Evolutionary conservation across 805 yeast genomes (phyloP).

Genomic region (Myxozyma udenii): DNA sequence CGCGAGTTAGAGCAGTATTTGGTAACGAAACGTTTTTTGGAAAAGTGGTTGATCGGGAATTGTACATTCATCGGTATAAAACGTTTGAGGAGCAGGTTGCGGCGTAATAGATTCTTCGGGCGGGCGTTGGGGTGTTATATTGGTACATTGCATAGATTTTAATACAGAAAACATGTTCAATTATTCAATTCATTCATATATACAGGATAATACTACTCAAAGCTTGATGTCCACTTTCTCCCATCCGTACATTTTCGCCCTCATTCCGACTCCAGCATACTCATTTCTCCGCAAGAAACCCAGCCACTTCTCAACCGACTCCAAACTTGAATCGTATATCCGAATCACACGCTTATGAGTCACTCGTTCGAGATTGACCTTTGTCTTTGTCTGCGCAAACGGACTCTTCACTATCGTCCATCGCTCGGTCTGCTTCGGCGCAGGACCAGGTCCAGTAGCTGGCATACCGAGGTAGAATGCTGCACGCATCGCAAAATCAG

Average conservation of each 20-base stretch:
- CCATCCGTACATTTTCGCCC: slow-evolving; percentile 56
- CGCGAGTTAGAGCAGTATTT: slow-evolving; percentile 19
- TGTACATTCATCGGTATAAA: slow-evolving; percentile 20
- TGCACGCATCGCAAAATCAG: slow-evolving; percentile 84
- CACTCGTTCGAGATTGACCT: slow-evolving; percentile 87
- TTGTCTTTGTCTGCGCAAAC: slow-evolving; percentile 88
- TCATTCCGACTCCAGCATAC: slow-evolving; percentile 77
- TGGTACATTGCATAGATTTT: too few species aligned
- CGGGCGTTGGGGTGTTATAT: too few species aligned
- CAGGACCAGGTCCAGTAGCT: slow-evolving; percentile 65
- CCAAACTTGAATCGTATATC: slow-evolving; percentile 83
- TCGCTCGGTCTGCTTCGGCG: slow-evolving; percentile 70
- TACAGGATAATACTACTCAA: not conserved
- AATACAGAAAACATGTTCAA: too few species aligned
- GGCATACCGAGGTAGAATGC: slow-evolving; percentile 91
- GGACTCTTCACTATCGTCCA: slow-evolving; percentile 95
- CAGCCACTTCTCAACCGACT: slow-evolving; percentile 76
- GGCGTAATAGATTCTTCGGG: too few species aligned
- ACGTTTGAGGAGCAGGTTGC: slow-evolving; percentile 16
- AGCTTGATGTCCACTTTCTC: slow-evolving; percentile 14
- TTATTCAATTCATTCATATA: too few species aligned
- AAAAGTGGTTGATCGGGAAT: slow-evolving; percentile 16
- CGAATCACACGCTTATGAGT: slow-evolving; percentile 72
- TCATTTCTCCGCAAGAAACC: slow-evolving; percentile 74
- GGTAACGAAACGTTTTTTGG: slow-evolving; percentile 27